Percentiles rank a stretch among this genome's conserved stretches.
These are phyloP conservation scores for Fusarium oxysporum DNA, from an alignment of 2,329 filamentous ascomycete genomes.

Conservation along the genomic window DNA sequence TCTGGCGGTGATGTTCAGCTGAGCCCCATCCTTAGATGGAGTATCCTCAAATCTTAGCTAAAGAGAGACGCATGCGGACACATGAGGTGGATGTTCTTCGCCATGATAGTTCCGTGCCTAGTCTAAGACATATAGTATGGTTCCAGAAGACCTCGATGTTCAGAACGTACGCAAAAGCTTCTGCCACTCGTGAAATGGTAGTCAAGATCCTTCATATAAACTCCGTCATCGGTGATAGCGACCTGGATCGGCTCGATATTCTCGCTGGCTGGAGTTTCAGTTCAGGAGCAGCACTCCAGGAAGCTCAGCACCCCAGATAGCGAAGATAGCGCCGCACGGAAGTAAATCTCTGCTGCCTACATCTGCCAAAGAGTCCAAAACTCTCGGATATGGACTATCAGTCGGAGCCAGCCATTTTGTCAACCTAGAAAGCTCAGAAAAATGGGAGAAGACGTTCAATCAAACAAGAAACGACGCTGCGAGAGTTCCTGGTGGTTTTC, in stretches of 20 bases:
- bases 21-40: not conserved
- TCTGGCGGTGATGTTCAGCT: not conserved
- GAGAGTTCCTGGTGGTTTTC: constrained; percentile 13
- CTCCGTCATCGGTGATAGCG: constrained; percentile 55
- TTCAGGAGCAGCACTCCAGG: constrained; percentile 1
- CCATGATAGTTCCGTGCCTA: constrained; percentile 47
- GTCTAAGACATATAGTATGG: constrained; percentile 46
- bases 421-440: not conserved
- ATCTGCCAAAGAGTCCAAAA: not conserved
- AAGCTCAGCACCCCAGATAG: not conserved
- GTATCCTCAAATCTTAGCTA: constrained; percentile 8
- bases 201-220: constrained; percentile 47
- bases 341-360: not conserved
- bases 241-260: constrained; percentile 43
- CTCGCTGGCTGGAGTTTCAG: constrained; percentile 8
- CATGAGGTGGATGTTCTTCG: constrained; percentile 40
- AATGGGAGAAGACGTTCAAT: constrained; percentile 1
- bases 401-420: not conserved
- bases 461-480: not conserved
- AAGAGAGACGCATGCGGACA: constrained; percentile 42
- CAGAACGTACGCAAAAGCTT: constrained; percentile 40
- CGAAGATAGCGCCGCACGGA: not conserved
- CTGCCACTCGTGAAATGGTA: constrained; percentile 42
- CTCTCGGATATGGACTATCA: not conserved
- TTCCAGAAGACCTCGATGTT: not conserved